Percentiles rank a stretch among this genome's conserved stretches.
Conservation (phyloP, 257 asterid genomes). For the Nicotiana noctiflora region DNA sequence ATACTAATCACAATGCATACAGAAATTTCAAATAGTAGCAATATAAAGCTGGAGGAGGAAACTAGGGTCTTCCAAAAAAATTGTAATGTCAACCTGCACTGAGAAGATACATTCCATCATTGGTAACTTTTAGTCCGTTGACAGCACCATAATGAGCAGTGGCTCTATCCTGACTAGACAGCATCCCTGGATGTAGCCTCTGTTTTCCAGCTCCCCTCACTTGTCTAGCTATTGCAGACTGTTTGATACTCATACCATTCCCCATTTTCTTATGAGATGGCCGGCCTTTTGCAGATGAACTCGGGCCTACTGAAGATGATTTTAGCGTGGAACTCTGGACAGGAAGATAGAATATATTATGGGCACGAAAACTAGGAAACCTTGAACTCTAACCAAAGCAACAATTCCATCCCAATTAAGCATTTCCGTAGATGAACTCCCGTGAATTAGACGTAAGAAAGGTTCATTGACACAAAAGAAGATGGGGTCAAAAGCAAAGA, state of each 20-base stretch:
- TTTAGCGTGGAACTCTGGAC: conserved; percentile 29
- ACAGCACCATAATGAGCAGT: conserved; percentile 96
- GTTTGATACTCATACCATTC: conserved; percentile 43
- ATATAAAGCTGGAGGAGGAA: neutral
- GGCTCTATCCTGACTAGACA: conserved; percentile 83
- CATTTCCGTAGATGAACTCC: neutral
- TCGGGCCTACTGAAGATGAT: conserved; percentile 38
- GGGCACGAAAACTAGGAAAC: neutral
- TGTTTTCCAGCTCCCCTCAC: conserved; percentile 56
- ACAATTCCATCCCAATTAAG: neutral
- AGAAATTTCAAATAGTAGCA: neutral
- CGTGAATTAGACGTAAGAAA: neutral
- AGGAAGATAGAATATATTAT: neutral
- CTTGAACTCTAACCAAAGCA: neutral
- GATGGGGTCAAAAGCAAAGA: neutral
- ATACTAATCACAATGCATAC: neutral
- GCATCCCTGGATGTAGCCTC: conserved; percentile 94
- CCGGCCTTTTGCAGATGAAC: conserved; percentile 45
- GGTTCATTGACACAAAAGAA: neutral
- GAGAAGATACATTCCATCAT: conserved; percentile 91
- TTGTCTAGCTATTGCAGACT: conserved; percentile 44
- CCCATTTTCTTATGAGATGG: conserved; percentile 51
- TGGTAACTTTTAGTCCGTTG: conserved; percentile 72
- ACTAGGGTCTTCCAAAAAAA: neutral
- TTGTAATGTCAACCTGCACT: conserved; percentile 74